Base-by-base conservation (phyloP, 179 eudicot genomes). In the Silene noctiflora region DNA sequence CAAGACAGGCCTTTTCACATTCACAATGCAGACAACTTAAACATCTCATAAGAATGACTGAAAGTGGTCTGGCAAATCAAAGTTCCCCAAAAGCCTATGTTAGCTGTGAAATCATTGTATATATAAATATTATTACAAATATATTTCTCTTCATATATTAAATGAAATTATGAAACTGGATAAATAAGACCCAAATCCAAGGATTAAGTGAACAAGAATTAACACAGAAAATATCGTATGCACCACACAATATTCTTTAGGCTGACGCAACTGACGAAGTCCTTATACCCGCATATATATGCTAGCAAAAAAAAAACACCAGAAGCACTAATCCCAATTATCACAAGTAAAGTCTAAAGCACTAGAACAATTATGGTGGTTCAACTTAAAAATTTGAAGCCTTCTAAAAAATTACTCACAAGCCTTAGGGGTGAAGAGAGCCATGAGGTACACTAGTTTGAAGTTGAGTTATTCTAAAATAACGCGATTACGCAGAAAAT, bases 81-180 rank as follows among this genome's bases (percentile, higher is more conserved):
- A 7, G 21, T 69, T 60, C 13, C 42, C 70, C 69, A 12, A 61
- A 79, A 74, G 63, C 71, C 62, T 60, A 74, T 35, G 27, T 6
- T 20, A 69, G 51, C 69, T 10, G 24, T 1, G 11, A 14, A 14
- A 11, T 74, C 66, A 20, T 17, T 58, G 63, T 12, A 58, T 58
- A 20, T 58, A 58, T 1, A 58, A 19, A 19, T 58, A 58, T 6
- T 6, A 44, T 0, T 11, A 44, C 13, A 44, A 44, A 44, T 1
- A 0, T 9, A 44, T 58, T 58, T 58, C 64, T 39, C 69, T 29
- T 66, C 14, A 25, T 22, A 5, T 29, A 14, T 66, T 17, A 66
- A 66, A n/a, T n/a, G n/a, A n/a, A n/a, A n/a, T n/a, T n/a, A 29
- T 0, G 20, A 66, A 65, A 25, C 33, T 29, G n/a, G 11, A 31